phyloP scores from a whole-genome alignment of 768 basidiomycete genomes.

The Mycena amicta region DNA sequence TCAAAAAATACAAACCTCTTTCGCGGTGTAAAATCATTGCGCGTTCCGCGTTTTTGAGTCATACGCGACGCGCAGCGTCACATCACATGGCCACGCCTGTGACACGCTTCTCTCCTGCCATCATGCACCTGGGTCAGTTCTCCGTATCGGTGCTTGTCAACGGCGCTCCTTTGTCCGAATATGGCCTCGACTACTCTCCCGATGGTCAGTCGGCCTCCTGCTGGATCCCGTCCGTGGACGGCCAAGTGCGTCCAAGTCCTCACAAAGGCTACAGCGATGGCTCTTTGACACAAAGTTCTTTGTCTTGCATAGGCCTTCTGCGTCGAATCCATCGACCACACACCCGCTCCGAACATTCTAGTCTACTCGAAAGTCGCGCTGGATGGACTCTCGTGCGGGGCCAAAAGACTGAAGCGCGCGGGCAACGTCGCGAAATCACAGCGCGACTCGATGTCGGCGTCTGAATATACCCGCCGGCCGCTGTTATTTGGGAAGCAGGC shows the following conservation, averaged over 20 bases:
- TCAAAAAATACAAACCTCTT: too few species aligned
- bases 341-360: neutral
- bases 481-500: neutral
- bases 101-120: neutral
- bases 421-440: neutral
- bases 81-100: neutral
- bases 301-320: neutral
- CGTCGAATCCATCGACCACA: neutral
- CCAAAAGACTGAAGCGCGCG: neutral
- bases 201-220: conserved; percentile 8
- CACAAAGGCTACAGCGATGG: neutral
- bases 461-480: neutral
- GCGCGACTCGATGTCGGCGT: neutral
- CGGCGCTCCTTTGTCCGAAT: conserved; percentile 4
- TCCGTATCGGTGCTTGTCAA: conserved; percentile 7
- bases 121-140: conserved; percentile 14
- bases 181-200: conserved; percentile 7
- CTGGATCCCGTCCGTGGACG: conserved; percentile 12
- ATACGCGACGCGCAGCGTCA: neutral
- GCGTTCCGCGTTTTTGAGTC: too few species aligned
- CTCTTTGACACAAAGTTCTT: neutral
- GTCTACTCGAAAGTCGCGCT: neutral
- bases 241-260: conserved; percentile 5
- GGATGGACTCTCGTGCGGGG: neutral
- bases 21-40: too few species aligned